Evolutionary conservation across 192 early-diverging fungal genomes (phyloP), one percentile per base, ranked within the genome.

Genomic region (Coemansia sp.): DNA sequence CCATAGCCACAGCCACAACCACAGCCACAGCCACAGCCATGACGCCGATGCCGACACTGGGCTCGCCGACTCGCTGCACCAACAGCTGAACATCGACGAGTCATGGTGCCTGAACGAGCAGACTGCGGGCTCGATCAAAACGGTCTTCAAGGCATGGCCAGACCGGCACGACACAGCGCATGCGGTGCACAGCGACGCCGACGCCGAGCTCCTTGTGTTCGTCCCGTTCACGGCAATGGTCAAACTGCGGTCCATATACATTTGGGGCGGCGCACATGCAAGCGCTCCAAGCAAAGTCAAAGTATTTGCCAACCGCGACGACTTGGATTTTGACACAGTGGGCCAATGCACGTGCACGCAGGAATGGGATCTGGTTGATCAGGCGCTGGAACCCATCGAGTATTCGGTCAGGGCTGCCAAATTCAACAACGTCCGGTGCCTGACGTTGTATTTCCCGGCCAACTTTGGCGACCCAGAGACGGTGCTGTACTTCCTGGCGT

Each of bases 201-300:
- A 99, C 84, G 92, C 93, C 52, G 92, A 97, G 77, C 83, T 99
- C 16, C 90, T 99, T 51, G 68, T 99, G 14, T 83, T 85, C 68
- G 91, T 99, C 45, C 95, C 95, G 85, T 96, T 99, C 74, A 96
- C 92, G 21, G 93, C 90, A 5, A 88, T 83, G 76, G 88, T 98
- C 52, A 97, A 96, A 72, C 84, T 99, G 55, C 94, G 94, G 67
- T 93, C 92, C 6, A 95, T 99, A 45, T 86, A 90, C 7, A 52
- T 99, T 36, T 85, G 90, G 55, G 89, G 89, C 43, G 88, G 85
- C 8, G 87, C 83, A 26, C 86, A 85, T 26, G 57, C 75, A 14
- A 39, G 38, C 38, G 83, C 90, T 15, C 95, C 95, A 3, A 73
- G 84, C 20, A 68, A 81, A 35, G 75, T 98, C 78, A 92, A 93